These are phyloP conservation scores for Wickerhamomyces subpelliculosus DNA, from an alignment of 805 yeast species.

Conservation along the genomic window DNA sequence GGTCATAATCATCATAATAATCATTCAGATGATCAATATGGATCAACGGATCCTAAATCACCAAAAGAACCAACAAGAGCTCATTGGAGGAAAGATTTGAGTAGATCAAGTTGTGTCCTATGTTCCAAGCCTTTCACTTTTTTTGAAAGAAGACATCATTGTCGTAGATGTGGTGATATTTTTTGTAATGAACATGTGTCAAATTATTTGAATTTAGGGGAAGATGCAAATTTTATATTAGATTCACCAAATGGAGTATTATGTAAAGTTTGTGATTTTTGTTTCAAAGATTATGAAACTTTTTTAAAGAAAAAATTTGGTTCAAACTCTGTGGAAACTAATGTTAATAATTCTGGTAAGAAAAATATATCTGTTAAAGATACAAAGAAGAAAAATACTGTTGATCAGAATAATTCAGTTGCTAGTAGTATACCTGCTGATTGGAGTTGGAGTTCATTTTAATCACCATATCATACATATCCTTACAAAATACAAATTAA, in stretches of 20 bases:
- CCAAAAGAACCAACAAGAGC: conserved; percentile 31
- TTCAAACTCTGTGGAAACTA: conserved; percentile 1
- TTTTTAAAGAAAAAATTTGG: conserved; percentile 28
- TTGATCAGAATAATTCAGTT: conserved; percentile 7
- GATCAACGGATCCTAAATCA: conserved; percentile 20
- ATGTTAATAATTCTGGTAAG: neutral
- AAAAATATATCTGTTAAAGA: conserved; percentile 1
- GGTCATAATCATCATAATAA: conserved; percentile 17
- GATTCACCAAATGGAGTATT: conserved; percentile 49
- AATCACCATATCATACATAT: conserved; percentile 8
- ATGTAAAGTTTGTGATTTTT: conserved; percentile 63
- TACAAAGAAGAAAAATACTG: conserved; percentile 22
- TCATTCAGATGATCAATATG: conserved; percentile 22
- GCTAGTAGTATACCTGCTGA: conserved; percentile 59
- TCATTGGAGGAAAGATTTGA: conserved; percentile 72
- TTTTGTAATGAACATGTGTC: conserved; percentile 66
- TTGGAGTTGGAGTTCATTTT: conserved; percentile 77
- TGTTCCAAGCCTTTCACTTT: conserved; percentile 69
- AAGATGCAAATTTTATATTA: conserved; percentile 56
- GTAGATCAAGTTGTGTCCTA: conserved; percentile 53
- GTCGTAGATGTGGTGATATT: conserved; percentile 79
- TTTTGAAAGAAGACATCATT: conserved; percentile 76
- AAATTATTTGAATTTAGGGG: conserved; percentile 47
- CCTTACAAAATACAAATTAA: no score
- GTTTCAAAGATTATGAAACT: conserved; percentile 55